These are phyloP conservation scores for Trichoderma endophyticum DNA, from an alignment of 2,329 filamentous ascomycete species.

Conservation along the genomic window DNA sequence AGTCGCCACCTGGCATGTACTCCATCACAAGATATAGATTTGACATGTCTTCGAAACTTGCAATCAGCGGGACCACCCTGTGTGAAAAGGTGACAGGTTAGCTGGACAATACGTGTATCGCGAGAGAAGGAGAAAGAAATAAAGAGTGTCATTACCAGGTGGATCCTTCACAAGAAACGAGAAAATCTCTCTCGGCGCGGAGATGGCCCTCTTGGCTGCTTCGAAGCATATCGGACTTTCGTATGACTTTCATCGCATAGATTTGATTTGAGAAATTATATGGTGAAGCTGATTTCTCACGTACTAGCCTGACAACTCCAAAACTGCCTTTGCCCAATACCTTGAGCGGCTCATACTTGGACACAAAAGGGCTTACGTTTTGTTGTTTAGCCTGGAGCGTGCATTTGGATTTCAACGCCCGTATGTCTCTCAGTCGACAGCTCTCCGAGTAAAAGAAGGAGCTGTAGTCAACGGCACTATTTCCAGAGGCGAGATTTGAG, in stretches of 20 bases:
- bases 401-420: slow-evolving; percentile 65
- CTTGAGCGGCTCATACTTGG: slow-evolving; percentile 71
- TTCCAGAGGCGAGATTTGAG: slow-evolving; percentile 50
- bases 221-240: slow-evolving; percentile 87
- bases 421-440: slow-evolving; percentile 68
- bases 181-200: slow-evolving; percentile 84
- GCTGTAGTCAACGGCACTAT: slow-evolving; percentile 51
- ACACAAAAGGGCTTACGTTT: slow-evolving; percentile 20
- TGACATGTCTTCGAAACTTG: slow-evolving; percentile 81
- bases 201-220: slow-evolving; percentile 91
- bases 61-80: slow-evolving; percentile 80
- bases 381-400: slow-evolving; percentile 23
- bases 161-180: slow-evolving; percentile 84
- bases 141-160: slow-evolving; percentile 56
- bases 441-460: slow-evolving; percentile 67
- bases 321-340: slow-evolving; percentile 92
- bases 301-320: slow-evolving; percentile 83
- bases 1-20: slow-evolving; percentile 96
- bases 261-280: slow-evolving; percentile 49
- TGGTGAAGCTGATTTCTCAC: slow-evolving; percentile 50
- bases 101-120: no score
- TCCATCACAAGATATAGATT: slow-evolving; percentile 96
- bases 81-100: neutral
- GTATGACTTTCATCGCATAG: slow-evolving; percentile 96
- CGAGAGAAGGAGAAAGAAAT: neutral